Conservation (phyloP, 169 alveolate genomes). For the Cryptosporidium andersoni region DNA sequence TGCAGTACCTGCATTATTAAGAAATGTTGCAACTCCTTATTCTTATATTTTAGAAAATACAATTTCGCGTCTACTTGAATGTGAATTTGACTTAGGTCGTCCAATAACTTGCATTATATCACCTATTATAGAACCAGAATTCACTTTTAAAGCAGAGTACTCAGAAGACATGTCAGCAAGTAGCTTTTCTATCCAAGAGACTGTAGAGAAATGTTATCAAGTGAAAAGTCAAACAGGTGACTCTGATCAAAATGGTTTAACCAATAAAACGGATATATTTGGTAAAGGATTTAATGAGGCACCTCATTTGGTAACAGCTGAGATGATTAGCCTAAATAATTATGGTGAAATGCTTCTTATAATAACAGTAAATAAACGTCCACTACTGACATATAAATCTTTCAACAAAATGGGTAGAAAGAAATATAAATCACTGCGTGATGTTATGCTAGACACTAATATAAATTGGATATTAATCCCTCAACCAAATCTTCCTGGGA, state of each 20-base stretch:
- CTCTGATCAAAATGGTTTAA: not conserved
- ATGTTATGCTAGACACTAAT: too few species aligned
- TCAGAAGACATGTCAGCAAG: slow-evolving; percentile 3
- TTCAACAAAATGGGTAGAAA: not conserved
- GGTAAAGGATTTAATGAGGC: too few species aligned
- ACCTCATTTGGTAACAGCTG: slow-evolving; percentile 11
- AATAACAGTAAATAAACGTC: slow-evolving; percentile 18
- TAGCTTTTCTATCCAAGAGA: not conserved
- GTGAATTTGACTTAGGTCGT: slow-evolving; percentile 63
- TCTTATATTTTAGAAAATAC: slow-evolving; percentile 13
- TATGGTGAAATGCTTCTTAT: slow-evolving; percentile 34
- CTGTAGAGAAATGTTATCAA: not conserved
- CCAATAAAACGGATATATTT: not conserved
- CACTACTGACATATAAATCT: slow-evolving; percentile 17
- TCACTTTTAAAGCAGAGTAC: slow-evolving; percentile 3
- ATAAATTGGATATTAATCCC: slow-evolving; percentile 12
- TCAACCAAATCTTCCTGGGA: slow-evolving; percentile 2
- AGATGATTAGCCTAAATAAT: slow-evolving; percentile 8
- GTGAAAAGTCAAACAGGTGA: not conserved
- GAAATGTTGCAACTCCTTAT: slow-evolving; percentile 14
- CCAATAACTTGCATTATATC: slow-evolving; percentile 37
- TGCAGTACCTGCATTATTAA: slow-evolving; percentile 35
- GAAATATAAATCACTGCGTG: not conserved
- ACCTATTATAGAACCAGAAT: slow-evolving; percentile 57
- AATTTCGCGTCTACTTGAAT: slow-evolving; percentile 29